phyloP scores from a whole-genome alignment of 2,329 filamentous ascomycete genomes.

The Xylariaceae sp. region DNA sequence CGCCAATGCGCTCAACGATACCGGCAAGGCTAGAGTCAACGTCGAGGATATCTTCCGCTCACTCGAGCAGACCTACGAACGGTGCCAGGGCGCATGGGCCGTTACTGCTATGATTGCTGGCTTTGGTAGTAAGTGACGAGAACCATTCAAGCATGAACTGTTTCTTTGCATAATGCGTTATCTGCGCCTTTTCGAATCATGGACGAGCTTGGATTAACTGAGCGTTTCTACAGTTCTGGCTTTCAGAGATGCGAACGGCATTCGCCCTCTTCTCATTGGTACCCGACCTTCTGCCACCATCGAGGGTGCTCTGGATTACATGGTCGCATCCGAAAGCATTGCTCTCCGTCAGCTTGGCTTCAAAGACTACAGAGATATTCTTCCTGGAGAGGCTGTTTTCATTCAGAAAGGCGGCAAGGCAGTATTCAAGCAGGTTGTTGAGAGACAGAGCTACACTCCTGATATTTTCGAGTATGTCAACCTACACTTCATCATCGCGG shows the following conservation, averaged over 20 bases:
- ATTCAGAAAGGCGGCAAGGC: slow-evolving; percentile 66
- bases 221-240: slow-evolving; percentile 10
- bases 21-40: slow-evolving; percentile 79
- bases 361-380: slow-evolving; percentile 61
- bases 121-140: slow-evolving; percentile 50
- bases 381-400: slow-evolving; percentile 71
- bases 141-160: not conserved
- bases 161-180: too few relatives aligned
- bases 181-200: not conserved
- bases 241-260: slow-evolving; percentile 68
- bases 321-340: slow-evolving; percentile 77
- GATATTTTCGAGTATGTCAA: slow-evolving; percentile 39
- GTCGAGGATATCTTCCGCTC: slow-evolving; percentile 72
- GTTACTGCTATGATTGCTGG: slow-evolving; percentile 81
- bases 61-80: slow-evolving; percentile 66
- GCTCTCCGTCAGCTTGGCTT: slow-evolving; percentile 69
- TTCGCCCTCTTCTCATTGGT: slow-evolving; percentile 70
- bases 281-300: slow-evolving; percentile 54
- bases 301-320: slow-evolving; percentile 62
- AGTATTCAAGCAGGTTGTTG: slow-evolving; percentile 63
- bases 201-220: not conserved
- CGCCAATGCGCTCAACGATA: slow-evolving; percentile 74
- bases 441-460: slow-evolving; percentile 60
- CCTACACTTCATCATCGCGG: not conserved
- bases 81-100: slow-evolving; percentile 71